phyloP scores from a whole-genome alignment of 768 basidiomycete genomes.

The Coprinopsis strossmayeri region DNA sequence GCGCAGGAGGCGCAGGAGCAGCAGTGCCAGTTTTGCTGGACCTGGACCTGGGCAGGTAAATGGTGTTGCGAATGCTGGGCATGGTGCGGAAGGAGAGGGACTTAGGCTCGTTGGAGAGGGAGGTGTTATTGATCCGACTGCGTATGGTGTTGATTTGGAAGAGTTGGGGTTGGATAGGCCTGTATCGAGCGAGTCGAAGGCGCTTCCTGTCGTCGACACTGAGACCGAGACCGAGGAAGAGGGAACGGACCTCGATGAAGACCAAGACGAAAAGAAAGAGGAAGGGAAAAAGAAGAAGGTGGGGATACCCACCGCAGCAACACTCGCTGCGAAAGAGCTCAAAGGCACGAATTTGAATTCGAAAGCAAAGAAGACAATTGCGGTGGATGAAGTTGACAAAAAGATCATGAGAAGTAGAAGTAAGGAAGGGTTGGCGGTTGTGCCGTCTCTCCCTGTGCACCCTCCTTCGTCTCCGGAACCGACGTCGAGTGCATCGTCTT shows the following conservation, averaged over 20 bases:
- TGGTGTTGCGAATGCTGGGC: too few relatives aligned
- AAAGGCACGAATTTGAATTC: too few relatives aligned
- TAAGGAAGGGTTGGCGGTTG: neutral
- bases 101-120: neutral
- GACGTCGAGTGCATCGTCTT: neutral
- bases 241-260: neutral
- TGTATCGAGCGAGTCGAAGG: neutral
- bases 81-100: too few relatives aligned
- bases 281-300: too few relatives aligned
- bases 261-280: too few relatives aligned
- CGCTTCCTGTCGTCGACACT: neutral
- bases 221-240: neutral
- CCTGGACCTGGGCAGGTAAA: too few relatives aligned
- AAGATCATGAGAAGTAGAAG: neutral
- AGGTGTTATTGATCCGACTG: neutral
- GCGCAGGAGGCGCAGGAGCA: neutral
- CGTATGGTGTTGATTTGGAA: neutral
- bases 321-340: too few relatives aligned
- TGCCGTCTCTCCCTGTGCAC: neutral
- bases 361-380: neutral
- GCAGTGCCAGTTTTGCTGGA: neutral
- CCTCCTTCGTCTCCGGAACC: neutral
- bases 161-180: neutral
- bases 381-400: conserved; percentile 3
- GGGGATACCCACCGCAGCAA: too few relatives aligned